Evolutionary conservation across 2,329 filamentous ascomycete species (phyloP), one percentile per base, ranked within the genome.

Genomic region (Microascus cirrosus): DNA sequence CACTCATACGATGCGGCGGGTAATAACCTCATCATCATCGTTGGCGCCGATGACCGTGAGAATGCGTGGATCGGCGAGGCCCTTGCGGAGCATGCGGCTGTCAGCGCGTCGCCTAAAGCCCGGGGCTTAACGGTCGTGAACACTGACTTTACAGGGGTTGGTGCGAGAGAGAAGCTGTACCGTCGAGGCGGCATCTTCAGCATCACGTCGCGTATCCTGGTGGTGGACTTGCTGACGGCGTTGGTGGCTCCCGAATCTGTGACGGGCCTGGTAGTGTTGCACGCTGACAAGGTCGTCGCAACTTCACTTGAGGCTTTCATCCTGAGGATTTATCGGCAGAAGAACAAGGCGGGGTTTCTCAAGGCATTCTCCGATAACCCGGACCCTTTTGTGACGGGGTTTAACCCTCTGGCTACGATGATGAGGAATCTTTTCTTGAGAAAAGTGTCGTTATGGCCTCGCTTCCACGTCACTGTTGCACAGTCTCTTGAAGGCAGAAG

Each of bases 41-140:
- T 97, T 50, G 92, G 91, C 11, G 92, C 94, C 39, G 89, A 94
- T 60, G 91, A 96, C 36, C 84, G 89, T 60, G 94, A 99, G 68
- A 96, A 96, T 82, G 86, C 87, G 58, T 97, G 93, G 92, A 91
- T 99, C 60, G 94, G 94, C 63, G 94, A 97, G 75, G 90, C 91
- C 34, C 77, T 99, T 68, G 94, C 94, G 25, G 94, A 99, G 73
- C 92, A 97, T 74, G 92, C 92, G 68, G 91, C 90, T 61, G 84
- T 96, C 69, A 96, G 90, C 75, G 86, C 85, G 72, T 82, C 89
- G 20, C 83, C 88, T 18, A 86, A 87, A 65, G 90, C 91, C 55
- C 84, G 92, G 61, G 94, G 94, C 1, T 77, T 99, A 63, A 93
- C 86, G 50, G 81, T 96, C 28, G 91, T 99, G 69, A 97, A 97